Evolutionary conservation across 331 rosid species (phyloP), one percentile per base, ranked within the genome.

Genomic region (Quercus tomentella): DNA sequence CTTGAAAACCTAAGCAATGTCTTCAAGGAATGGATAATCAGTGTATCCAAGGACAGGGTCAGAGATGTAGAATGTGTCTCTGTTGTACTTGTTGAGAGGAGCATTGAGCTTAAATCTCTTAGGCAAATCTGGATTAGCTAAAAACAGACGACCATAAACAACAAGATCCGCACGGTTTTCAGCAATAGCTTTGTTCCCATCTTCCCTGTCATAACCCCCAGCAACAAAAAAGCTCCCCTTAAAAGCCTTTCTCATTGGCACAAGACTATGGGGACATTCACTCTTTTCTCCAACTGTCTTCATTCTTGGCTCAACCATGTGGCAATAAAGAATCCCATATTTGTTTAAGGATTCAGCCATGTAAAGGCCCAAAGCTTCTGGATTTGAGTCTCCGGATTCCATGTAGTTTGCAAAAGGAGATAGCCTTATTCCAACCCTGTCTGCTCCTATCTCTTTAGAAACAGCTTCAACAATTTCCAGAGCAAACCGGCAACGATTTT

Each of bases 71-170:
- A 92, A 94, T 1, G 97, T 94, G 0, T 78, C 74, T 25, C 92
- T 63, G 1, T 70, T 54, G 76, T 94, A 94, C 83, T 85, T 84
- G 76, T 92, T 92, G 66, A 92, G 85, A 45, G 94, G 87, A 35
- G 94, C 92, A 75, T 84, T 62, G 8, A 89, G 81, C 45, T 83
- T 85, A 63, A 83, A 90, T 81, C 97, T 80, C 82, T 63, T 92
- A 0, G 89, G 94, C 76, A 94, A 88, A 82, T 94, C 97, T 16
- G 97, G 98, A 79, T 94, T 94, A 21, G 97, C 91, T 83, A 92
- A 81, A 84, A 92, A 94, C 62, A 15, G 15, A 9, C 94, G 88
- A 35, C 97, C 98, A 80, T 85, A 92, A 20, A 85, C 94, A 25
- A 94, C 76, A 61, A 94, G 90, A 83, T 94, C 93, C 6, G 88